Base-by-base conservation (phyloP, 1,284 basidiomycete species). In the Cystobasidium slooffiae region DNA sequence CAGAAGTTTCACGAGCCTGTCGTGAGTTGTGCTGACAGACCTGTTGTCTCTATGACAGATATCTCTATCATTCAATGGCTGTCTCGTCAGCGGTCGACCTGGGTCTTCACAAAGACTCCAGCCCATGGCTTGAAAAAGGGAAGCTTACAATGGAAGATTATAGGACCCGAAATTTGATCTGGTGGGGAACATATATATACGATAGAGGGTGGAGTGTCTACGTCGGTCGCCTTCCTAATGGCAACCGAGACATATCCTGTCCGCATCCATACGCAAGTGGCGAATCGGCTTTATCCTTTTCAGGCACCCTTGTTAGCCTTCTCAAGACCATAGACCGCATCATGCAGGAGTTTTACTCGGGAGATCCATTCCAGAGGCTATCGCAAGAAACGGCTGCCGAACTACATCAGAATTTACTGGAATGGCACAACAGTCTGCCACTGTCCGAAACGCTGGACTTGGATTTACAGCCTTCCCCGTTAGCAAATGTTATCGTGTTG, bases 151-250 rank as follows among this genome's bases (percentile, higher is more conserved):
- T 52, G 14, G 63, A 74, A 24, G 63, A 74, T 18, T 74, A 66
- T 41, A 47, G 63, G 16, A 39, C 44, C 31, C 62, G 72, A 7
- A 55, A 58, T 37, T 49, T 67, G 10, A 59, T 55, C n/a, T 74
- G 72, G 72, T 74, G 72, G 72, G 72, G 72, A 1, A 59, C 55
- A 20, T 74, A 55, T 49, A 66, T 58, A 6, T 74, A 74, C 43
- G 72, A 65, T 31, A 47, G 72, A 31, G 63, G 62, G 0, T 74
- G 72, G 72, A 66, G 72, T 47, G 63, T 74, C 20, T 74, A 74
- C 39, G 72, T 74, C 2, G 72, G 72, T 18, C 63, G 72, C 1
- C 53, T 66, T 6, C 64, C 72, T 1, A 74, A 66, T 44, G 64
- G 62, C 14, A 67, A 66, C 22, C 51, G 64, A n/a, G 63, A 74